Evolutionary conservation across 2,329 filamentous ascomycete genomes (phyloP), one percentile per base, ranked within the genome.

Genomic region (Chaetomium olivaceum): DNA sequence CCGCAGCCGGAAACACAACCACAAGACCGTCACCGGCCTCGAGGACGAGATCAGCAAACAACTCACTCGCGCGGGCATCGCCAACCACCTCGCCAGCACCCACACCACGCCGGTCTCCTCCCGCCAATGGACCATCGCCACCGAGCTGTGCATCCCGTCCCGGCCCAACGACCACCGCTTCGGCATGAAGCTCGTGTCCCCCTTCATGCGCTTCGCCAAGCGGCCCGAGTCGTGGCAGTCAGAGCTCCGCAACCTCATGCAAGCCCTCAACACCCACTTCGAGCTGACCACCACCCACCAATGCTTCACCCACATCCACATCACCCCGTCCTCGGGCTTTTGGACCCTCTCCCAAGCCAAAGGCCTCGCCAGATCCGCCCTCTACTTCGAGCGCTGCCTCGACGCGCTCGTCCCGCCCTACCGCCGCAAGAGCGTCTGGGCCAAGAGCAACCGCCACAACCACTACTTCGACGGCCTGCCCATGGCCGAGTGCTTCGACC

Each of bases 381-480:
- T 73, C 8, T 72, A 73, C 68, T 73, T 71, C 33, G 71, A 73
- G 68, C 64, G 64, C 52, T 71, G 69, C 66, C 65, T 73, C 48
- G 71, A 73, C 63, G 67, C 66, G 14, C 62, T 73, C 23, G 65
- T 73, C 48, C 71, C 71, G 12, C 64, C 67, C 2, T 72, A 71
- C 55, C 67, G 71, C 11, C 66, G 67, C 16, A 59, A 58, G n/a
- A 62, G 57, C 25, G 65, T 72, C 48, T 70, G 64, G 62, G 70
- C 69, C 62, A 72, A 72, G 67, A 71, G 69, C 68, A 73, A 71
- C 67, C 64, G 71, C 14, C 50, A 68, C 67, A 73, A 72, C 68
- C 48, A 25, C 25, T 71, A 69, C 63, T 66, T 71, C 25, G 56
- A 19, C 19, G 33, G 27, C 2, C 48, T 63, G 48, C 54, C 61